These are phyloP conservation scores for Verticillium nubilum DNA, from an alignment of 2,329 filamentous ascomycete species.

Conservation along the genomic window DNA sequence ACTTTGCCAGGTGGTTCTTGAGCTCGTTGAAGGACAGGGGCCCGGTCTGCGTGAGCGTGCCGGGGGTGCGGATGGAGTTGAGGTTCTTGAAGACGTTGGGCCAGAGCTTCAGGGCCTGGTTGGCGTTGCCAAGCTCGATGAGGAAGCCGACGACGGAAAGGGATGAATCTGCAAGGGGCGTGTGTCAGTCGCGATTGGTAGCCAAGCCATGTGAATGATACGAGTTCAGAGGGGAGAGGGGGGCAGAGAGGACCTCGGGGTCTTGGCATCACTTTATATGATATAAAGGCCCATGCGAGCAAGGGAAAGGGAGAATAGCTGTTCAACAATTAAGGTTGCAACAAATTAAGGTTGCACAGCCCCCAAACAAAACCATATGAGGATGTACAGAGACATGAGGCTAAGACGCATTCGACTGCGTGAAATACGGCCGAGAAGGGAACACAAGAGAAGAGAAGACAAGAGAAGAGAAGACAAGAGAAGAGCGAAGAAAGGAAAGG, in stretches of 20 bases:
- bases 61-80: conserved; percentile 30
- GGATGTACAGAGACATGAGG: not conserved
- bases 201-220: not conserved
- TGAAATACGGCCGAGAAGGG: too few relatives aligned
- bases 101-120: conserved; percentile 20
- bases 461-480: too few relatives aligned
- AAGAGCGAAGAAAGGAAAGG: not conserved
- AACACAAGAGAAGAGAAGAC: too few relatives aligned
- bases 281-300: not conserved
- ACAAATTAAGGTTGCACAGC: not conserved
- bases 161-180: conserved; percentile 15
- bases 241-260: not conserved
- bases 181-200: not conserved
- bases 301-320: not conserved
- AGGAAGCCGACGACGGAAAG: conserved; percentile 31
- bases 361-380: not conserved
- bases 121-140: conserved; percentile 23
- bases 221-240: not conserved
- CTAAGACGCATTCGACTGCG: not conserved
- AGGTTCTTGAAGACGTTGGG: conserved; percentile 31
- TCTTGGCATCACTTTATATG: not conserved
- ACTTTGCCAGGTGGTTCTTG: conserved; percentile 25
- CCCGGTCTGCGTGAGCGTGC: conserved; percentile 27
- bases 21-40: conserved; percentile 37
- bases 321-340: not conserved